Conservation (phyloP, 148 eudicot genomes). For the Rhododendron ferrugineum region DNA sequence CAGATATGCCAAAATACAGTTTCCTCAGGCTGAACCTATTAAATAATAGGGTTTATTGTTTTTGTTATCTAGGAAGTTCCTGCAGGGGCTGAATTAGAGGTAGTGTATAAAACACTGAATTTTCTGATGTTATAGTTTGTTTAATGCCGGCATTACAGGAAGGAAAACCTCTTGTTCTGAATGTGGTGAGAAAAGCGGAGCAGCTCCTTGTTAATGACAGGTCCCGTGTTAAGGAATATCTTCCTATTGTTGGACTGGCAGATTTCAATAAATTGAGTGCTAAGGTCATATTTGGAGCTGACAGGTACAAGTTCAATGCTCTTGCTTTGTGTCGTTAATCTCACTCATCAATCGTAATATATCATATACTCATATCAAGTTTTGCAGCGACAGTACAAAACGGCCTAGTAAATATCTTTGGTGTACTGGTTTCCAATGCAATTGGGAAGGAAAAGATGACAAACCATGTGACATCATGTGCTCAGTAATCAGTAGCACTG, state of each 20-base stretch:
- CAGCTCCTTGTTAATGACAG: conserved; percentile 72
- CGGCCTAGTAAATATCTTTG: background rate
- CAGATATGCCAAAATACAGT: background rate
- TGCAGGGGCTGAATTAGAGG: background rate
- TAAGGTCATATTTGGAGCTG: conserved; percentile 85
- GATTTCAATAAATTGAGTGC: conserved; percentile 96
- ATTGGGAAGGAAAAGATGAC: background rate
- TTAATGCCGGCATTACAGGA: conserved; percentile 45
- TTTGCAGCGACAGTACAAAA: background rate
- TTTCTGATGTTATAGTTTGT: background rate
- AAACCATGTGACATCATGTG: background rate
- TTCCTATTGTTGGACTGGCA: conserved; percentile 88
- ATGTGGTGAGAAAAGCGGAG: conserved; percentile 88
- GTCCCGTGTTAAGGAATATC: conserved; percentile 93
- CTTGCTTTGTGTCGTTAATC: background rate
- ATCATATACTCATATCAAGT: background rate
- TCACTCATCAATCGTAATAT: background rate
- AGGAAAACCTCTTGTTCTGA: conserved; percentile 96
- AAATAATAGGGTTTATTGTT: background rate
- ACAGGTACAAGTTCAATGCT: conserved; percentile 45
- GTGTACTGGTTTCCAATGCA: background rate
- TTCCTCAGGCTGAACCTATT: background rate
- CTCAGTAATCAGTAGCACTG: background rate
- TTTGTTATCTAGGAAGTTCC: background rate
- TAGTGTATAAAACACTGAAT: background rate